These are phyloP conservation scores for Colletotrichum sp. DNA, from an alignment of 2,329 filamentous ascomycete genomes.

Conservation along the genomic window DNA sequence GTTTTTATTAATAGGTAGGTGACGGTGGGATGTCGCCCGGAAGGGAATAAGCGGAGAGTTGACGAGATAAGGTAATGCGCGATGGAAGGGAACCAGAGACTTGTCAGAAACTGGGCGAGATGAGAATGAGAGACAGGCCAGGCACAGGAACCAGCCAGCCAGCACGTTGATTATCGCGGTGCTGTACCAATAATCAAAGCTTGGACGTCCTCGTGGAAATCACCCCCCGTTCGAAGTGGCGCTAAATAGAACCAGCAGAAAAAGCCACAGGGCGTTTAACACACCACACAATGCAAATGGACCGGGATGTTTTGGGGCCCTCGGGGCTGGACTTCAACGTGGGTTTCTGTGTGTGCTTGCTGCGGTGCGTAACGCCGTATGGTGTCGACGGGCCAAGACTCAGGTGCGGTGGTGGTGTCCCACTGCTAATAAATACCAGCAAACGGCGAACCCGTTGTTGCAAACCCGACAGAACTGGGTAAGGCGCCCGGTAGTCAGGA, in stretches of 20 bases:
- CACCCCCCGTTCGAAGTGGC: background rate
- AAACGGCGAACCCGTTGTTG: background rate
- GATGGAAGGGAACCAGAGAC: background rate
- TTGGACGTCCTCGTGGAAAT: slow-evolving; percentile 12
- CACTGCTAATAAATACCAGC: slow-evolving; percentile 12
- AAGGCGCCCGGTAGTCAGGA: slow-evolving; percentile 8
- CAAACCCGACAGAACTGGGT: background rate
- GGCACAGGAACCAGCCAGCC: background rate
- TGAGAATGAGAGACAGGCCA: background rate
- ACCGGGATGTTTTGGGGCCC: background rate
- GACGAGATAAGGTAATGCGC: slow-evolving; percentile 6
- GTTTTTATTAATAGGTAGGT: slow-evolving; percentile 6
- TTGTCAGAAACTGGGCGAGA: background rate
- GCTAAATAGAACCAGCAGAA: background rate
- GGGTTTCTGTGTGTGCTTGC: background rate
- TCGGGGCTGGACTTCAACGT: background rate
- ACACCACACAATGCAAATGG: background rate
- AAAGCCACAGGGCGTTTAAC: slow-evolving; percentile 16
- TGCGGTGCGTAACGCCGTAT: background rate
- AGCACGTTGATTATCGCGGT: background rate
- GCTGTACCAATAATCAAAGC: slow-evolving; percentile 3
- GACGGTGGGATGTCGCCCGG: background rate
- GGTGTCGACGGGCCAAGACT: background rate
- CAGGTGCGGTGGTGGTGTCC: background rate
- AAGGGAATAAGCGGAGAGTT: background rate